These are phyloP conservation scores for Exserohilum rostratum DNA, from an alignment of 2,329 filamentous ascomycete genomes.

Conservation along the genomic window DNA sequence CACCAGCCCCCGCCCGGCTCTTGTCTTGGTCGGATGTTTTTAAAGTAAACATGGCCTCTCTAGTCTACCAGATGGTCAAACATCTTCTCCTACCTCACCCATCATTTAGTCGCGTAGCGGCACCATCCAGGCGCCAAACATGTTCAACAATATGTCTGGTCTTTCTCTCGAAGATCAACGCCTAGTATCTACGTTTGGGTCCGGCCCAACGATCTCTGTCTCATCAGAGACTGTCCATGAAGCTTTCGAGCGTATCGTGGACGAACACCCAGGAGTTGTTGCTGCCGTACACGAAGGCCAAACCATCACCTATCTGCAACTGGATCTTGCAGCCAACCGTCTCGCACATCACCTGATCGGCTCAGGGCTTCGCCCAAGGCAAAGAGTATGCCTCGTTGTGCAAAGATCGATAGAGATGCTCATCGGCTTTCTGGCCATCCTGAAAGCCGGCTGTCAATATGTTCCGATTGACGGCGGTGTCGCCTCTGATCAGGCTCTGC, in stretches of 20 bases:
- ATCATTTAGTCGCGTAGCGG: background rate
- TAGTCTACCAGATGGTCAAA: background rate
- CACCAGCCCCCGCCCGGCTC: background rate
- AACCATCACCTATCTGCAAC: constrained; percentile 37
- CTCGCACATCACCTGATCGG: constrained; percentile 40
- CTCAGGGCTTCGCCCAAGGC: constrained; percentile 38
- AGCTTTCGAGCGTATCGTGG: constrained; percentile 10
- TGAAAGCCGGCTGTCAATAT: constrained; percentile 65
- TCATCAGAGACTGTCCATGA: constrained; percentile 3
- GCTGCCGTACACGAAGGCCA: constrained; percentile 9
- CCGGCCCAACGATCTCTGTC: constrained; percentile 2
- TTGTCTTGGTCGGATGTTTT: background rate
- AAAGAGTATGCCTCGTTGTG: constrained; percentile 62
- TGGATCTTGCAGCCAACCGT: constrained; percentile 40
- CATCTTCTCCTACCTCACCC: background rate
- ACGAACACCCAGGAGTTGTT: background rate
- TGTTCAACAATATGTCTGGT: background rate
- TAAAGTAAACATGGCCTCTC: background rate
- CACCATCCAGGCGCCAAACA: background rate
- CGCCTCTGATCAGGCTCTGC: constrained; percentile 45
- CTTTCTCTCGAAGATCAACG: constrained; percentile 4
- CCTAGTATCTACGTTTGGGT: constrained; percentile 4
- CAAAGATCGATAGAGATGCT: constrained; percentile 64
- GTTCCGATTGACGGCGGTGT: constrained; percentile 63
- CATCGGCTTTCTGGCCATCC: constrained; percentile 61